A percentile compares a stretch with the other conserved stretches of the same genome.
Evolutionary conservation across 78 protist species (phyloP).

Genomic region (Capsaspora owczarzaki): DNA sequence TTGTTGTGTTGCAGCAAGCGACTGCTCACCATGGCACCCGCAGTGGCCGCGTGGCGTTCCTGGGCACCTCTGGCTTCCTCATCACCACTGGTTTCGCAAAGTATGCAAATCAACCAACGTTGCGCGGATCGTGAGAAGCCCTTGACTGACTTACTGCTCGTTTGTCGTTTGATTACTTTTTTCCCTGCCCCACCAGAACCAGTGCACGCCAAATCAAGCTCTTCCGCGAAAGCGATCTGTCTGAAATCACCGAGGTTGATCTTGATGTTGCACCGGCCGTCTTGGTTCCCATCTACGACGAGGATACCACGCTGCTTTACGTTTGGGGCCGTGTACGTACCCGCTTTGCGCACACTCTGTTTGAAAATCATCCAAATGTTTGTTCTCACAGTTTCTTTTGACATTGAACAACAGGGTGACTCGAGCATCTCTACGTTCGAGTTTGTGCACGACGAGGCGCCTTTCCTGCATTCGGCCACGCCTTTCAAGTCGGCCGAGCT

Average conservation of each 20-base stretch:
- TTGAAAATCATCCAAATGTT: too few relatives aligned
- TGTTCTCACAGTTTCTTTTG: neutral
- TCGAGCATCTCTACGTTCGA: slow-evolving; percentile 23
- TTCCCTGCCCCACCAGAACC: too few relatives aligned
- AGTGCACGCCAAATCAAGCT: too few relatives aligned
- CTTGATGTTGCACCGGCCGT: slow-evolving; percentile 14
- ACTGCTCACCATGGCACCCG: slow-evolving; percentile 49
- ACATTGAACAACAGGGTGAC: slow-evolving; percentile 15
- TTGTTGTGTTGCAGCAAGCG: too few relatives aligned
- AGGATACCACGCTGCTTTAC: slow-evolving; percentile 28
- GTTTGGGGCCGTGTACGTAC: slow-evolving; percentile 2
- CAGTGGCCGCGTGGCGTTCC: slow-evolving; percentile 21
- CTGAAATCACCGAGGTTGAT: too few relatives aligned
- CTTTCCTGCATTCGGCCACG: neutral
- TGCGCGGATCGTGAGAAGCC: too few relatives aligned
- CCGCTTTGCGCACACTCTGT: neutral
- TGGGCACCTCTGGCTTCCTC: slow-evolving; percentile 21
- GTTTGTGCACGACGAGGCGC: slow-evolving; percentile 12
- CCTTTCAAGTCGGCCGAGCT: neutral
- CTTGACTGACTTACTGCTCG: too few relatives aligned
- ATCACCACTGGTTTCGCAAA: slow-evolving; percentile 41
- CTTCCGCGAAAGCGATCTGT: too few relatives aligned
- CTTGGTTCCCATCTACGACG: slow-evolving; percentile 34
- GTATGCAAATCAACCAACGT: too few relatives aligned
- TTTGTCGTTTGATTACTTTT: too few relatives aligned